Evolutionary conservation across 2,329 filamentous ascomycete genomes (phyloP).

Genomic region (Cercospora sojina): DNA sequence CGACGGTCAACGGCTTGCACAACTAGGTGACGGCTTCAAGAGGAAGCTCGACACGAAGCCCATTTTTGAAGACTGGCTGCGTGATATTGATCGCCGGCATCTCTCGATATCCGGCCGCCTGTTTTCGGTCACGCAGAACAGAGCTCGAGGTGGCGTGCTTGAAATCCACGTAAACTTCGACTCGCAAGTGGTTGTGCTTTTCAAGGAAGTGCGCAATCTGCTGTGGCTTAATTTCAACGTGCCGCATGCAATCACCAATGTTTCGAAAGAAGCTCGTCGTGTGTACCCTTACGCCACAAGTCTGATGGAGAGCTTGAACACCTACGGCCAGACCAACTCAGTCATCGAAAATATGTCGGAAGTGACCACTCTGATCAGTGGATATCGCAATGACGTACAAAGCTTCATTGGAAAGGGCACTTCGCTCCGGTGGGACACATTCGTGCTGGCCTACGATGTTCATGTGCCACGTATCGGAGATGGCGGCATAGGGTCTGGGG

Average conservation of each 20-base stretch:
- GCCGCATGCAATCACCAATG: constrained; percentile 89
- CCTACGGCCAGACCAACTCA: constrained; percentile 81
- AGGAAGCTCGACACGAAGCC: constrained; percentile 92
- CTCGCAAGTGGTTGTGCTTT: constrained; percentile 91
- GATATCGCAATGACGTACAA: constrained; percentile 90
- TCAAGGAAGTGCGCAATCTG: constrained; percentile 96
- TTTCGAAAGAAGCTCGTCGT: constrained; percentile 97
- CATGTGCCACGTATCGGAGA: constrained; percentile 65
- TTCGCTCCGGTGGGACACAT: constrained; percentile 93
- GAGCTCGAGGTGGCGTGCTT: constrained; percentile 83
- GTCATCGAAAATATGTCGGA: constrained; percentile 82
- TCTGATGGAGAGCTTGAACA: constrained; percentile 97
- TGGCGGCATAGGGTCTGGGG: constrained; percentile 24
- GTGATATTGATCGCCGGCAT: constrained; percentile 83
- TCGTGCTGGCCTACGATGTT: constrained; percentile 93
- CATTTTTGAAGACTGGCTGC: constrained; percentile 93
- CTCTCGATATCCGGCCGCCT: constrained; percentile 89
- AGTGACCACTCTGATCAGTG: constrained; percentile 81
- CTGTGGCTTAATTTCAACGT: constrained; percentile 94
- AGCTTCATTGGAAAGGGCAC: constrained; percentile 80
- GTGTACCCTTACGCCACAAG: constrained; percentile 98
- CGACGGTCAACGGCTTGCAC: constrained; percentile 89
- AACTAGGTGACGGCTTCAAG: constrained; percentile 88
- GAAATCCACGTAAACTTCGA: constrained; percentile 96
- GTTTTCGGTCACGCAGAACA: constrained; percentile 83